Percentiles rank a stretch among this genome's conserved stretches.
Evolutionary conservation across 495 filamentous ascomycete genomes (phyloP).

Genomic region (Xanthoparmelia taractica): DNA sequence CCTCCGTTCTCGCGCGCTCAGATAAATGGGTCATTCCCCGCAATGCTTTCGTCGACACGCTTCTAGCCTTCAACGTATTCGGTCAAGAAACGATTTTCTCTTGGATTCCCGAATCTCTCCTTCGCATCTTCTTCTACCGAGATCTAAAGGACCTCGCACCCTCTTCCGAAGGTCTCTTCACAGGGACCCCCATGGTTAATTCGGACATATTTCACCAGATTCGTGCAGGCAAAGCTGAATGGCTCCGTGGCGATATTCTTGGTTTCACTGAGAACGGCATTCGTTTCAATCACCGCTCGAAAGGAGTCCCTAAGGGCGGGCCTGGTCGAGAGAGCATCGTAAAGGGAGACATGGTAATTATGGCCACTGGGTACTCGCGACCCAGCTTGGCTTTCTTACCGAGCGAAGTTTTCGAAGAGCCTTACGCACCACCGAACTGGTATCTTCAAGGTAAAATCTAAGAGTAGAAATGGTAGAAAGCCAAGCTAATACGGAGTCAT

Average conservation of each 20-base stretch:
- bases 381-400: slow-evolving; percentile 69
- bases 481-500: not conserved
- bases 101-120: slow-evolving; percentile 68
- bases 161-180: slow-evolving; percentile 61
- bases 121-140: slow-evolving; percentile 76
- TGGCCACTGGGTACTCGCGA: slow-evolving; percentile 75
- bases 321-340: slow-evolving; percentile 57
- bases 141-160: slow-evolving; percentile 74
- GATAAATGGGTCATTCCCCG: slow-evolving; percentile 90
- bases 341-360: slow-evolving; percentile 66
- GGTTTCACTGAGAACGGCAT: slow-evolving; percentile 57
- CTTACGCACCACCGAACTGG: slow-evolving; percentile 76
- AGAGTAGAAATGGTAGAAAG: not conserved
- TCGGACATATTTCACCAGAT: slow-evolving; percentile 70
- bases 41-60: slow-evolving; percentile 62
- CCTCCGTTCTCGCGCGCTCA: slow-evolving; percentile 64
- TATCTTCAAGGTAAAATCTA: slow-evolving; percentile 43
- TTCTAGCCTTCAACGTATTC: slow-evolving; percentile 71
- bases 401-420: slow-evolving; percentile 56
- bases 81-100: slow-evolving; percentile 66
- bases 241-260: slow-evolving; percentile 73
- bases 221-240: slow-evolving; percentile 64
- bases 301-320: slow-evolving; percentile 65
- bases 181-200: slow-evolving; percentile 81
- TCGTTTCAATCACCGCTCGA: slow-evolving; percentile 58